Conservation (phyloP, 371 early-diverging fungal genomes). For the Mortierella sp. region DNA sequence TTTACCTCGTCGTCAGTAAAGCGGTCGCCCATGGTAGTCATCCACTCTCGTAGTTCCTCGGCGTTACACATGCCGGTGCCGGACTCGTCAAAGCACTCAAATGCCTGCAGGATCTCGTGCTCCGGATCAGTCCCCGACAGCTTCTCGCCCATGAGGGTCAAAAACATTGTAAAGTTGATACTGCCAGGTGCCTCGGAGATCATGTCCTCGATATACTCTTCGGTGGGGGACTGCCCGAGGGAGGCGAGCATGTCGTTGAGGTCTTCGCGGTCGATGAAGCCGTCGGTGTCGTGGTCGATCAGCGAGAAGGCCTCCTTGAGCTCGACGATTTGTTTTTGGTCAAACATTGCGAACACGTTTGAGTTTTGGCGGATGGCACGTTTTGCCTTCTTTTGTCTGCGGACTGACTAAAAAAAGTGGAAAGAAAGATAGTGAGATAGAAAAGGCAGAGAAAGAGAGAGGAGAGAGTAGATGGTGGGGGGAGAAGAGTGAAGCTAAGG, state of each 20-base stretch:
- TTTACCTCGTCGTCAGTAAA: slow-evolving; percentile 92
- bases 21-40: slow-evolving; percentile 92
- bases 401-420: slow-evolving; percentile 50
- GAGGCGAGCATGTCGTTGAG: slow-evolving; percentile 88
- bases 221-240: slow-evolving; percentile 82
- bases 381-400: slow-evolving; percentile 81
- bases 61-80: slow-evolving; percentile 87
- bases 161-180: slow-evolving; percentile 94
- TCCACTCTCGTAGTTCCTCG: slow-evolving; percentile 83
- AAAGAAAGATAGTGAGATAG: neutral
- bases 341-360: slow-evolving; percentile 99
- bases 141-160: slow-evolving; percentile 96
- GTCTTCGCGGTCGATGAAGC: slow-evolving; percentile 88
- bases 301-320: slow-evolving; percentile 97
- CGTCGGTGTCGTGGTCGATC: slow-evolving; percentile 93
- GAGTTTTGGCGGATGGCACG: slow-evolving; percentile 95
- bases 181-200: slow-evolving; percentile 88
- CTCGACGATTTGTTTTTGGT: slow-evolving; percentile 95
- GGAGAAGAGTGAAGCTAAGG: neutral
- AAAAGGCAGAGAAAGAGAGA: neutral
- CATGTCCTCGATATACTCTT: slow-evolving; percentile 92
- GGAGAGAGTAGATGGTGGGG: neutral
- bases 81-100: slow-evolving; percentile 90
- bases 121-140: slow-evolving; percentile 91
- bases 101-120: slow-evolving; percentile 86